Base-by-base conservation (phyloP, 108 stramenopile genomes). In the Stephanodiscus minutulus region DNA sequence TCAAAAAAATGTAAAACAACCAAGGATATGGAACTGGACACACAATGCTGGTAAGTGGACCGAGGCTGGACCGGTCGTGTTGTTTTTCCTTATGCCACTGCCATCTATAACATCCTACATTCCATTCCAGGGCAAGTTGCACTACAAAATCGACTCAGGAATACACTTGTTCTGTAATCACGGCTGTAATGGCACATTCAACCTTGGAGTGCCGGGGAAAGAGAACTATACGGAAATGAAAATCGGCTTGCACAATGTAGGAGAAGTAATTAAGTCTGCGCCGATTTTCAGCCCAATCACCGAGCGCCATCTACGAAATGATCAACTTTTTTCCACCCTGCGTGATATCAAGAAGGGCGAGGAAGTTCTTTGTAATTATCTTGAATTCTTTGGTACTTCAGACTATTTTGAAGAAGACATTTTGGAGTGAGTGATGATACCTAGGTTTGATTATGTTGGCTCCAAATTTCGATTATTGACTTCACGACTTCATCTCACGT, bases 121-220 rank as follows among this genome's bases (percentile, higher is more conserved):
- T n/a, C 21, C 17, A 12, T 21, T 58, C 17, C 48, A 73, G 64
- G 78, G 78, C 17, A 29, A 46, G 20, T 5, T 56, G 10, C 61
- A 70, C 8, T 56, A 33, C 46, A 33, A 54, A 18, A 58, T 79
- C 7, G 78, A 79, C 39, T 74, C 73, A n/a, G 46, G 68, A 20
- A 48, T 70, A 0, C 11, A 11, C 6, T 27, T 57, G 7, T 79
- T 79, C 47, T 52, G 47, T 24, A 79, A 79, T 46, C 78, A 79
- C 61, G 78, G 78, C 12, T 79, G 78, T 55, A 49, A 69, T 13
- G 61, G 68, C 29, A 74, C 78, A 24, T 74, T 53, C 56, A 79
- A 79, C 28, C 53, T 28, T n/a, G 66, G 69, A 7, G 41, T 24
- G 0, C 7, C 63, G n/a, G 20, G 9, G n/a, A 5, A 49, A 25